Evolutionary conservation across 208 protist species (phyloP).

Genomic region (Leishmania gerbilli): DNA sequence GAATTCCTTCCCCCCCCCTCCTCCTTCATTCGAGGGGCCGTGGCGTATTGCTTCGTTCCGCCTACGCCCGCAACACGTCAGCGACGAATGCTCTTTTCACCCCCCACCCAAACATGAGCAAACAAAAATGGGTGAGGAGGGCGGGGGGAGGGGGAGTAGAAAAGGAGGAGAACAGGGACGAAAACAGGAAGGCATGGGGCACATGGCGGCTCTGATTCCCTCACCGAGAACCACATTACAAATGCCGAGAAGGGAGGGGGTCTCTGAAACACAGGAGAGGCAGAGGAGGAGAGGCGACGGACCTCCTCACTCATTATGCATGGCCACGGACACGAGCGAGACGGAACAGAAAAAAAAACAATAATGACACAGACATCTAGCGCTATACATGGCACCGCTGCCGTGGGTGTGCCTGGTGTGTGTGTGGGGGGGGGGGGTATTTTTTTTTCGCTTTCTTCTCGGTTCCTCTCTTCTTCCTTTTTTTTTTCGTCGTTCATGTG

Average conservation of each 20-base stretch:
- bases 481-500: background rate
- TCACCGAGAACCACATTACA: background rate
- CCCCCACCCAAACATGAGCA: background rate
- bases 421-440: background rate
- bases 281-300: background rate
- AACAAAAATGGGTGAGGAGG: background rate
- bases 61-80: background rate
- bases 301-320: background rate
- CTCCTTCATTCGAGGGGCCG: background rate
- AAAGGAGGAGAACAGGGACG: background rate
- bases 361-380: background rate
- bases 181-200: background rate
- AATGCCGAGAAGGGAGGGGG: background rate
- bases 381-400: background rate
- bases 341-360: background rate
- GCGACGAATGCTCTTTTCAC: background rate
- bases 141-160: background rate
- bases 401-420: background rate
- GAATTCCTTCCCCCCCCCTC: background rate
- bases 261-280: background rate
- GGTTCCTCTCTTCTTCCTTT: background rate
- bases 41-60: background rate
- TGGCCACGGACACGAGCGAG: background rate
- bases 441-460: background rate
- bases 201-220: background rate